Evolutionary conservation across 805 yeast species (phyloP).

Genomic region (Starmerella asiatica): DNA sequence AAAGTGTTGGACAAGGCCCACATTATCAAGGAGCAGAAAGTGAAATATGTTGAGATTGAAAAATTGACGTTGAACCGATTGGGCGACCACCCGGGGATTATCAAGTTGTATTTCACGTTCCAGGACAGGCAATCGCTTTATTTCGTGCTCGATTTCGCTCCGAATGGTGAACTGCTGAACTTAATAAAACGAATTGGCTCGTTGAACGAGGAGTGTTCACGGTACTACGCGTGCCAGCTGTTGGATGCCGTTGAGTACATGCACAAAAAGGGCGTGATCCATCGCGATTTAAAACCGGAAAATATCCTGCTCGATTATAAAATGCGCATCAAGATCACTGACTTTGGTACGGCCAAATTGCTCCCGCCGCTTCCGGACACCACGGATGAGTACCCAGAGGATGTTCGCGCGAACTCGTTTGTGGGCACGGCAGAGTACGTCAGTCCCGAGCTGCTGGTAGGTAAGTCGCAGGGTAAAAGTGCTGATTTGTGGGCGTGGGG

Average conservation of each 20-base stretch:
- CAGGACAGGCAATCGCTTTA: conserved; percentile 81
- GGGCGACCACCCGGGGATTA: conserved; percentile 91
- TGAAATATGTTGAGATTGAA: conserved; percentile 91
- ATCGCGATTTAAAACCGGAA: conserved; percentile 90
- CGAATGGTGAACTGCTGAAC: conserved; percentile 83
- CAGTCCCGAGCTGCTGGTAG: conserved; percentile 72
- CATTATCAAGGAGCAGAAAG: conserved; percentile 85
- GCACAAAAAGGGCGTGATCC: conserved; percentile 81
- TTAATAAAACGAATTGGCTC: conserved; percentile 54
- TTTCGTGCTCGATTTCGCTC: conserved; percentile 87
- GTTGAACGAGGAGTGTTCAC: conserved; percentile 57
- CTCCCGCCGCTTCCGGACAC: conserved; percentile 32
- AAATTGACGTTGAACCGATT: conserved; percentile 75
- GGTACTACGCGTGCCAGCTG: conserved; percentile 72
- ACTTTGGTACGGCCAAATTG: conserved; percentile 94
- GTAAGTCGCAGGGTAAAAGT: conserved; percentile 68
- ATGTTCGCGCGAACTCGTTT: conserved; percentile 45
- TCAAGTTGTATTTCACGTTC: conserved; percentile 81
- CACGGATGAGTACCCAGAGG: conserved; percentile 25
- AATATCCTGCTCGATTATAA: conserved; percentile 74
- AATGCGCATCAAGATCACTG: conserved; percentile 82
- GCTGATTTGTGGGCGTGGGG: conserved; percentile 93
- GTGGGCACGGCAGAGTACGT: conserved; percentile 98
- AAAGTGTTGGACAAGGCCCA: conserved; percentile 85
- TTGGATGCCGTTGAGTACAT: conserved; percentile 84